Percentiles rank a stretch among this genome's conserved stretches.
Evolutionary conservation across 768 basidiomycete genomes (phyloP).

Genomic region (Saitozyma sp.): DNA sequence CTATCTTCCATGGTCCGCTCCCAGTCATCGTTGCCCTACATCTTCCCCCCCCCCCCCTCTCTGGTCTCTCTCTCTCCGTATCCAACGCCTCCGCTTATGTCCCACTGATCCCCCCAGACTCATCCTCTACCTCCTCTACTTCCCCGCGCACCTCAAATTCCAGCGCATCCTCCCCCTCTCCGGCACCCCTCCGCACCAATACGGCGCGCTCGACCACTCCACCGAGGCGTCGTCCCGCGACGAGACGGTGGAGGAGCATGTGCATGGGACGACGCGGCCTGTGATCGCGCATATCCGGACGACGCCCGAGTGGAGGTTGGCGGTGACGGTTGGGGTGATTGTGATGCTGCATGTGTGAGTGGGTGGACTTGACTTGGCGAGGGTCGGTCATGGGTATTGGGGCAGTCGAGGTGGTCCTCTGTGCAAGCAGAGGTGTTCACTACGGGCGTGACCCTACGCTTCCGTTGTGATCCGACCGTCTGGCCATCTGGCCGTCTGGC

Average conservation of each 20-base stretch:
- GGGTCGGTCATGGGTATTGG: no score
- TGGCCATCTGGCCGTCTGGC: no score
- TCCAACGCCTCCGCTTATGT: no score
- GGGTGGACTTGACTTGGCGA: not conserved
- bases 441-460: no score
- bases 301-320: conserved; percentile 74
- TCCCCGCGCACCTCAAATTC: conserved; percentile 80
- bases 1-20: no score
- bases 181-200: conserved; percentile 9
- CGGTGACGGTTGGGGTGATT: conserved; percentile 71
- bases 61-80: no score
- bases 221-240: not conserved
- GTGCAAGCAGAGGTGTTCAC: no score
- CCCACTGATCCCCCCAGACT: conserved; percentile 58
- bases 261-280: conserved; percentile 8
- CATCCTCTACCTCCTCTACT: conserved; percentile 88
- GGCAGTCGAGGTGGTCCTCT: no score
- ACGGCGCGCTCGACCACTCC: conserved; percentile 11
- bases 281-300: conserved; percentile 52
- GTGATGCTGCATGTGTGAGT: conserved; percentile 70
- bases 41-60: no score
- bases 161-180: conserved; percentile 33
- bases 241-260: conserved; percentile 6
- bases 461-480: no score
- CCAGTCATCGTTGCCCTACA: no score